A percentile compares a stretch with the other conserved stretches of the same genome.
Conservation (phyloP, 2,329 filamentous ascomycete species). For the Botrytis byssoidea region DNA sequence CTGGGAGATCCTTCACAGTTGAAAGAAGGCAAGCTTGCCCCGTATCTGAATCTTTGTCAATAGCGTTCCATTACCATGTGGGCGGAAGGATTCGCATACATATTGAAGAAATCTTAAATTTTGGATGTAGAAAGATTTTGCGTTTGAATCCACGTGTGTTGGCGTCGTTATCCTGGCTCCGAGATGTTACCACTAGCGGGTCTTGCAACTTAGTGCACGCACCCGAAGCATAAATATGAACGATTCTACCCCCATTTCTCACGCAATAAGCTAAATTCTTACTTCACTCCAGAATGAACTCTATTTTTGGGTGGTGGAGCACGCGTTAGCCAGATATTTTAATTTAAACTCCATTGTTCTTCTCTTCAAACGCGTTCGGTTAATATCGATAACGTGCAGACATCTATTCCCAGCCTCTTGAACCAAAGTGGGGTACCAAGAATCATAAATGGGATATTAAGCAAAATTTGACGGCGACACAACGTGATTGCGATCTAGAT, state of each 20-base stretch:
- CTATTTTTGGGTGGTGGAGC: constrained; percentile 2
- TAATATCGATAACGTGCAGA: background rate
- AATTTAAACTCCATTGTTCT: background rate
- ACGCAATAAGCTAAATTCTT: background rate
- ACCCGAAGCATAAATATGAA: background rate
- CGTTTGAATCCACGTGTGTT: background rate
- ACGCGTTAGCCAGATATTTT: background rate
- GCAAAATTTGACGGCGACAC: background rate
- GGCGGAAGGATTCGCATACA: background rate
- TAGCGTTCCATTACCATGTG: background rate
- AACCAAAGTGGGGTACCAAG: background rate
- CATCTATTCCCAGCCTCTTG: background rate
- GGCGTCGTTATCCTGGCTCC: background rate
- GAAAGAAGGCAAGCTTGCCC: background rate
- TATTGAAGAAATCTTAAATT: background rate
- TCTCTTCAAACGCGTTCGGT: background rate
- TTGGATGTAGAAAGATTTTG: background rate
- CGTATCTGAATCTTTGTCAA: background rate
- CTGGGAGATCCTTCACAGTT: background rate
- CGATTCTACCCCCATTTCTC: background rate
- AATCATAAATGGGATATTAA: background rate
- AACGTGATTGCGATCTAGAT: background rate
- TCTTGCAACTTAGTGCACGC: background rate
- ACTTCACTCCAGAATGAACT: background rate
- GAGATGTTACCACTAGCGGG: background rate